Conservation (phyloP, 805 yeast genomes). For the Saturnispora diversa region DNA sequence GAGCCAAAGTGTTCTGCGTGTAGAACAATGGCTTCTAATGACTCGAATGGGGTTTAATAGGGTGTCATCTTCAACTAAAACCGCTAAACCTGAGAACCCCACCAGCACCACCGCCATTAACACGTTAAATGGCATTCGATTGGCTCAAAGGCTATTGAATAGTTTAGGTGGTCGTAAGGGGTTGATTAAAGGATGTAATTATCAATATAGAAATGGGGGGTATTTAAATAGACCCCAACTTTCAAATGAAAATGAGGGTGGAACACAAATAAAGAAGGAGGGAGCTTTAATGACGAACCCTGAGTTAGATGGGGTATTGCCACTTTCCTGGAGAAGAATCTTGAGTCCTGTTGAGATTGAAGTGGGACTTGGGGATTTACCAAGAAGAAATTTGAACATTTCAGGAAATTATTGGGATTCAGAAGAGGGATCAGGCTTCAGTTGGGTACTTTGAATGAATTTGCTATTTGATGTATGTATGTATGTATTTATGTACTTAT, state of each 20-base stretch:
- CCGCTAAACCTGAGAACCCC: no score
- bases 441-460: constrained; percentile 3
- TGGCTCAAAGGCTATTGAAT: not conserved
- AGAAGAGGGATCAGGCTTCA: constrained; percentile 11
- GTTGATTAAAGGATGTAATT: constrained; percentile 8
- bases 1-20: constrained; percentile 2
- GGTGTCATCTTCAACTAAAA: no score
- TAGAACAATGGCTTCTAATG: constrained; percentile 6
- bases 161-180: not conserved
- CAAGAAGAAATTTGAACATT: not conserved
- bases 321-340: constrained; percentile 24
- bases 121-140: not conserved
- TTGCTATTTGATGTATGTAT: not conserved
- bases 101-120: not conserved
- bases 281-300: constrained; percentile 26
- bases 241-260: constrained; percentile 3
- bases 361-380: constrained; percentile 7
- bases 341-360: constrained; percentile 12
- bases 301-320: constrained; percentile 25
- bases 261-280: no score
- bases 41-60: not conserved
- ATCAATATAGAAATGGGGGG: constrained; percentile 17
- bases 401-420: constrained; percentile 12
- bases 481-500: not conserved
- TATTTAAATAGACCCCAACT: constrained; percentile 12